Evolutionary conservation across 305 asterid species (phyloP), one percentile per base, ranked within the genome.

Genomic region (Solanum hybrid): DNA sequence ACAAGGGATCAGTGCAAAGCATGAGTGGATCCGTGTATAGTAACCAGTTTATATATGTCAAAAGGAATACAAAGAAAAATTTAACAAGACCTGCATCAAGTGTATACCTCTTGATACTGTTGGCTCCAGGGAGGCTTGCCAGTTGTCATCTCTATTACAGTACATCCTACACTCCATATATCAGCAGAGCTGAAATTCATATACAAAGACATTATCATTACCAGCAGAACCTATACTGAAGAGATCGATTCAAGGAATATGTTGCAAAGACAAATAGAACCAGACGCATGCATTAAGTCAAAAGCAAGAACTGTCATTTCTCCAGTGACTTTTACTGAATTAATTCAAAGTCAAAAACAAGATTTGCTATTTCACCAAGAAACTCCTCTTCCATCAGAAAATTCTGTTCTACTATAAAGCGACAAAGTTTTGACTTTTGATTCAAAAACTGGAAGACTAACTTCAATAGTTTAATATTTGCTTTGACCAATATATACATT

Each of bases 81-180:
- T 79, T 79, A 85, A 24, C 85, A 86, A 75, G 32, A 86, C 33
- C 51, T 75, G 41, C 90, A 20, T 80, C 87, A 29, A 88, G 80
- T 14, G 84, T 83, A 73, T 90, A 96, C 99, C 98, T 97, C 99
- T 92, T 95, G 98, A 92, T 95, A 97, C 92, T 97, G 99, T 92
- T 97, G 98, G 92, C 99, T 97, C 99, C 99, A 97, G 80, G 99
- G 99, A 92, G 99, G 98, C 94, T 97, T 97, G 89, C 99, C 99
- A 73, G 99, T 97, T 33, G 98, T 99, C 99, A 97, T 97, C 96
- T 97, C 99, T 90, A 97, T 97, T 78, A 97, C 96, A 34, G 99
- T 97, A 93, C 99, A 97, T 87, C 99, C 99, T 91, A 97, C 99
- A 90, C 99, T 97, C 99, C 99, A 97, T 93, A 97, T 95, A 93